Evolutionary conservation across 352 stramenopile genomes (phyloP).

Genomic region (Phytophthora multivora): DNA sequence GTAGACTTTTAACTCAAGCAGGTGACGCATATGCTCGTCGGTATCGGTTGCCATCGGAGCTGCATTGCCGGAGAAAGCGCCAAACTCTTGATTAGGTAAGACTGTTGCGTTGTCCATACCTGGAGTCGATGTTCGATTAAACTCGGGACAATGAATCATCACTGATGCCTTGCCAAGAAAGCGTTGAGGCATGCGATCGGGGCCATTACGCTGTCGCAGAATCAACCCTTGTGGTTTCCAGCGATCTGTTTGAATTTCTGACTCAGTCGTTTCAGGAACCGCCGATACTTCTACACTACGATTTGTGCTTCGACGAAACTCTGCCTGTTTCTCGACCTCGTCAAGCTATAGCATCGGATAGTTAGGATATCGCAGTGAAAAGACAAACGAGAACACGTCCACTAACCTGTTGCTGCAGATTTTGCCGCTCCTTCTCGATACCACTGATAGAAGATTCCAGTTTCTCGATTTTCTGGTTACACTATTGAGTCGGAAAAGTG

Average conservation of each 20-base stretch:
- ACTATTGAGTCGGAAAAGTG: constrained; percentile 21
- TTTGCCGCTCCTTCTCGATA: constrained; percentile 40
- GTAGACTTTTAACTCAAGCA: constrained; percentile 66
- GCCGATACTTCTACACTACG: constrained; percentile 62
- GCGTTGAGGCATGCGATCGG: constrained; percentile 68
- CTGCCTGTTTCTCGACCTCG: constrained; percentile 59
- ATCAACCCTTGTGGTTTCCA: constrained; percentile 79
- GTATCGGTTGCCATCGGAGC: constrained; percentile 23
- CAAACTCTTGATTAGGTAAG: constrained; percentile 27
- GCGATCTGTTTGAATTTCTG: constrained; percentile 71
- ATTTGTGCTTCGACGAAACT: constrained; percentile 66
- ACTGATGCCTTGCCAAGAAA: constrained; percentile 75
- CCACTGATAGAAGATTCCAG: constrained; percentile 41
- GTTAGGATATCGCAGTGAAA: background rate
- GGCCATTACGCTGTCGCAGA: constrained; percentile 69
- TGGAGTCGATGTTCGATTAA: constrained; percentile 29
- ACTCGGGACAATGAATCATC: constrained; percentile 68
- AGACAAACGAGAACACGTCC: background rate
- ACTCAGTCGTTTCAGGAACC: constrained; percentile 44
- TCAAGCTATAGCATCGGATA: constrained; percentile 41
- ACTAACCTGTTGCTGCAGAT: constrained; percentile 49
- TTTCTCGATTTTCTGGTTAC: constrained; percentile 48
- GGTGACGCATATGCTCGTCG: constrained; percentile 47
- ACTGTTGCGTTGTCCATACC: background rate
- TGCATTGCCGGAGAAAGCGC: constrained; percentile 19